Base-by-base conservation (phyloP, 805 yeast species). In the Priceomyces medius region DNA sequence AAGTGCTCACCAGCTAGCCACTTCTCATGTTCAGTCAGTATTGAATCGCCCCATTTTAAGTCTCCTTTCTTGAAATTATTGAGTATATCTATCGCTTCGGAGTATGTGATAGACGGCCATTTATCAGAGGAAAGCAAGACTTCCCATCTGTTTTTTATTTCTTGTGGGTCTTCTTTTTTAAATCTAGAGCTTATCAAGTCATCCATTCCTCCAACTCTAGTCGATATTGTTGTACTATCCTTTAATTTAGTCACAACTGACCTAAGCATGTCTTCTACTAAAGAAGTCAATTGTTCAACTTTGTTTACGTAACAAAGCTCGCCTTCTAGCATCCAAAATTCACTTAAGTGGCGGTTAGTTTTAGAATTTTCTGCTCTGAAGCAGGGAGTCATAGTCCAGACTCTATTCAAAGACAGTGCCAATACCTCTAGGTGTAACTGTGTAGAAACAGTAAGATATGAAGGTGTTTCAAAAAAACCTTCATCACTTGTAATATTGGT, bases 321-420 rank as follows among this genome's bases (percentile, higher is more conserved):
- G 0, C 89, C 95, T 61, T 93, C 99, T 2, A 93, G 64, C 97
- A 93, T 90, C 97, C 97, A 93, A 61, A 93, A 93, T 61, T 93
- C 99, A 44, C 91, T 78, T 44, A 93, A 64, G 60, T 93, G 99
- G 38, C 99, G 74, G 53, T 81, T 86, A 0, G 99, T 93, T 56
- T 88, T 90, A 43, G 95, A 85, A 38, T 77, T 77, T 56, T 93
- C 99, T 0, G 99, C 98, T 48, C 99, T 72, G 59, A 93, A 93
- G 43, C 96, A 88, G 1, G 99, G 99, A 0, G 89, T 73, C 18
- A 91, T 56, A 0, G 95, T 81, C 93, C 96, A 93, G 1, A 85
- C 97, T 36, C 95, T 68, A 35, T 80, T 76, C 21, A 90, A 59
- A 0, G 96, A 83, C 35, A 81, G 75, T 13, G 90, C 79, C 37